Evolutionary conservation across 192 early-diverging fungal genomes (phyloP).

Genomic region (Thamnidium elegans): DNA sequence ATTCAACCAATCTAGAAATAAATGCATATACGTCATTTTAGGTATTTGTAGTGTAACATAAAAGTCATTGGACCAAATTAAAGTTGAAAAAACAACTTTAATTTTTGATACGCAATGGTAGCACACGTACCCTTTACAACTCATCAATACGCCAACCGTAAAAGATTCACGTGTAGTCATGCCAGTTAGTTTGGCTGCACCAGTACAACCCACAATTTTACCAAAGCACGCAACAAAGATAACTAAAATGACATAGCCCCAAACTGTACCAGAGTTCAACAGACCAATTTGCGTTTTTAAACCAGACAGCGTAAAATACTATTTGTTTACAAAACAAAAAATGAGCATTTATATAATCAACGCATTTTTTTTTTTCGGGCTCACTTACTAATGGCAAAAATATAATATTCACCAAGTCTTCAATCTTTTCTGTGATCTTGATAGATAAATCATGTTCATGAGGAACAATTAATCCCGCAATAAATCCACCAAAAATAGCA

Average conservation of each 20-base stretch:
- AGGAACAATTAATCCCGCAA: slow-evolving; percentile 84
- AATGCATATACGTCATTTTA: too few species aligned
- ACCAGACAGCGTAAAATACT: slow-evolving; percentile 92
- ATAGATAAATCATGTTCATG: slow-evolving; percentile 86
- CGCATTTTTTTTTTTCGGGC: slow-evolving; percentile 11
- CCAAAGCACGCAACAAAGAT: slow-evolving; percentile 77
- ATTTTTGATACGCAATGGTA: neutral
- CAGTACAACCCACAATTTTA: slow-evolving; percentile 80
- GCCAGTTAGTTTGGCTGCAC: slow-evolving; percentile 63
- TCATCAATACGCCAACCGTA: slow-evolving; percentile 89
- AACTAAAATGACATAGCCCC: slow-evolving; percentile 77
- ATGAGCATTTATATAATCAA: neutral
- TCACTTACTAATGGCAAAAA: slow-evolving; percentile 77
- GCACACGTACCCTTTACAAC: slow-evolving; percentile 73
- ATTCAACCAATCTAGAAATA: slow-evolving; percentile 73
- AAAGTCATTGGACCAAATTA: slow-evolving; percentile 8
- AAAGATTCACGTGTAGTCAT: slow-evolving; percentile 82
- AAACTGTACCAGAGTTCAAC: slow-evolving; percentile 65
- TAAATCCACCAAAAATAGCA: slow-evolving; percentile 91
- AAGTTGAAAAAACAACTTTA: neutral
- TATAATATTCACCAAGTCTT: slow-evolving; percentile 83
- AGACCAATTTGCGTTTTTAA: slow-evolving; percentile 82
- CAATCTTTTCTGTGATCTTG: slow-evolving; percentile 87
- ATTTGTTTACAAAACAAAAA: neutral
- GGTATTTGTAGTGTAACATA: slow-evolving; percentile 4